Conservation (phyloP, 139 green algal species). For the Haematococcus lacustris region DNA sequence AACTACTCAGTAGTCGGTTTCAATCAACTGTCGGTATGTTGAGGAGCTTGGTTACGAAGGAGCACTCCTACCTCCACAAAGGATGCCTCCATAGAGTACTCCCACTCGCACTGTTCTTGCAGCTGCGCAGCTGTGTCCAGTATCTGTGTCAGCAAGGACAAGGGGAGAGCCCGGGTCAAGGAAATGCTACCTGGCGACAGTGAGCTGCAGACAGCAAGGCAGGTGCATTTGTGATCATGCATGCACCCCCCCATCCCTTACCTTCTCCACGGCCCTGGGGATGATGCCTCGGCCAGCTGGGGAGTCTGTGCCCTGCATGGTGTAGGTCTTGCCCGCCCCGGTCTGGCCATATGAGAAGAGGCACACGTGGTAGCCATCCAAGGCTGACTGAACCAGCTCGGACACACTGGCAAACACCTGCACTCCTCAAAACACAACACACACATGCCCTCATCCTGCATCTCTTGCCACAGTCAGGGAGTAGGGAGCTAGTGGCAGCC, state of each 20-base stretch:
- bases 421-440: too few relatives aligned
- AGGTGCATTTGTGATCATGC: too few relatives aligned
- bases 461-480: too few relatives aligned
- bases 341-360: conserved; percentile 98
- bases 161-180: too few relatives aligned
- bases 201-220: too few relatives aligned
- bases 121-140: conserved; percentile 49
- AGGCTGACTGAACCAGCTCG: conserved; percentile 87
- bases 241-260: conserved; percentile 50
- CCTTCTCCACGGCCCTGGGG: conserved; percentile 71
- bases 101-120: conserved; percentile 67
- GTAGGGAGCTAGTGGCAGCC: too few relatives aligned
- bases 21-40: too few relatives aligned
- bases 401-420: conserved; percentile 79
- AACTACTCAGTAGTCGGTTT: too few relatives aligned
- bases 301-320: conserved; percentile 70
- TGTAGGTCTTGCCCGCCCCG: conserved; percentile 95
- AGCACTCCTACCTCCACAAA: conserved; percentile 73
- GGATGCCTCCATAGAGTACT: conserved; percentile 77
- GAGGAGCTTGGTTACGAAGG: too few relatives aligned
- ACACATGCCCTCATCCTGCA: too few relatives aligned
- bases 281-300: conserved; percentile 75
- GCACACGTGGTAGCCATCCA: conserved; percentile 98
- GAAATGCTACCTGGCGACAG: too few relatives aligned
- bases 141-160: too few relatives aligned